Conservation (phyloP, 2,329 filamentous ascomycete genomes). For the Fusarium temperatum region DNA sequence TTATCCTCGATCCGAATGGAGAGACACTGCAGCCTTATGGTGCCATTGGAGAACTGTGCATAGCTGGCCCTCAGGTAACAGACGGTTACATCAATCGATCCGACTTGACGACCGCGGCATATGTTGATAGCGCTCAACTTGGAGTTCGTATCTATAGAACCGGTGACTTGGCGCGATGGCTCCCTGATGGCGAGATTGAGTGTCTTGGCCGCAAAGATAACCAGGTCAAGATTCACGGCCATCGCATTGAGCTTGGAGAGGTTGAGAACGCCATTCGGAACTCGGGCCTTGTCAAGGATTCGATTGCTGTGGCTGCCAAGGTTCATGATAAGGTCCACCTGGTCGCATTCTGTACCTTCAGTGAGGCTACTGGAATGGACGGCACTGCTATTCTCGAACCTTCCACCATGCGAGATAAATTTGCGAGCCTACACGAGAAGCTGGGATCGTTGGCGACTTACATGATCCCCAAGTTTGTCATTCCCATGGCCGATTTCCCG, state of each 20-base stretch:
- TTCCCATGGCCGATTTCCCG: neutral
- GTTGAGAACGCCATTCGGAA: conserved; percentile 30
- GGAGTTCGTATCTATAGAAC: conserved; percentile 8
- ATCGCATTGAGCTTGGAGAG: conserved; percentile 42
- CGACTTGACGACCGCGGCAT: neutral
- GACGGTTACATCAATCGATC: neutral
- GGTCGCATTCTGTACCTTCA: neutral
- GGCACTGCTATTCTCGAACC: neutral
- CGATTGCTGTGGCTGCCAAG: neutral
- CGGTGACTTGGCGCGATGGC: conserved; percentile 30
- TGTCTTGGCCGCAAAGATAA: conserved; percentile 38
- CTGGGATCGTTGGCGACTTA: neutral
- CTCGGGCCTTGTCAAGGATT: neutral
- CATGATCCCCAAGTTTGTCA: neutral
- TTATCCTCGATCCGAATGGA: neutral
- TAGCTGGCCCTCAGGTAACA: neutral
- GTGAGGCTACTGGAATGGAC: rapidly evolving
- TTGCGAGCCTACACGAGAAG: neutral
- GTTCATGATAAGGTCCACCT: neutral
- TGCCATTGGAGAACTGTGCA: neutral
- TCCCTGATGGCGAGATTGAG: conserved; percentile 23
- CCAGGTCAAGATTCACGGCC: conserved; percentile 43
- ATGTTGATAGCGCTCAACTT: neutral
- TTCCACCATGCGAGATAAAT: neutral
- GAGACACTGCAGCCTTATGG: neutral